Conservation (phyloP, 164 flowering plant genomes). For the Piper longum region DNA sequence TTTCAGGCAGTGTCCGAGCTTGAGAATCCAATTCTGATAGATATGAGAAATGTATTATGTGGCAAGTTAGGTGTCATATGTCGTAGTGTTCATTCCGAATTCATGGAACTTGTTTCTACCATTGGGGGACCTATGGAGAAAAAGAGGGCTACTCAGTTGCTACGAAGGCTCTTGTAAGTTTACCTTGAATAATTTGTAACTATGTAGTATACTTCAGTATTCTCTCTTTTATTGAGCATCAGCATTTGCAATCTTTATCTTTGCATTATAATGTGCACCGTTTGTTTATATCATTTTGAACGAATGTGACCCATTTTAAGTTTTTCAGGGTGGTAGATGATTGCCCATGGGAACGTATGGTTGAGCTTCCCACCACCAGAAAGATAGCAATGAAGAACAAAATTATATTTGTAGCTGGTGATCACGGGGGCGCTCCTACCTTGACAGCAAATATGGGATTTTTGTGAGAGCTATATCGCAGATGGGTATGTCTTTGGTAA, state of each 20-base stretch:
- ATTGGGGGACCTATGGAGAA: slow-evolving; percentile 78
- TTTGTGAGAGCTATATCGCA: slow-evolving; percentile 81
- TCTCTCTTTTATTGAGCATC: neutral
- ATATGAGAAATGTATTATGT: slow-evolving; percentile 23
- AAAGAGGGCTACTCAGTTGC: slow-evolving; percentile 46
- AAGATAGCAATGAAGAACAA: slow-evolving; percentile 79
- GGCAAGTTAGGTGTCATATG: slow-evolving; percentile 62
- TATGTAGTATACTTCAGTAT: neutral
- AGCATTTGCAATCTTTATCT: neutral
- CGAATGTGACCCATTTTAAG: neutral
- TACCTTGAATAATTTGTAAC: neutral
- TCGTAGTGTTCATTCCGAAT: slow-evolving; percentile 53
- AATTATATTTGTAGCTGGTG: slow-evolving; percentile 82
- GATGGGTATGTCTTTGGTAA: slow-evolving; percentile 75
- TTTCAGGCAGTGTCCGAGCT: slow-evolving; percentile 62
- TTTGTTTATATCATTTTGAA: neutral
- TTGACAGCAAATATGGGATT: slow-evolving; percentile 88
- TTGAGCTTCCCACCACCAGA: slow-evolving; percentile 67
- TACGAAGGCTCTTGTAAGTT: slow-evolving; percentile 49
- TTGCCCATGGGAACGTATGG: slow-evolving; percentile 60
- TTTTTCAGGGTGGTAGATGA: slow-evolving; percentile 62
- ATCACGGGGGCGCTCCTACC: slow-evolving; percentile 65
- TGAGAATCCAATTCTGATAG: slow-evolving; percentile 46
- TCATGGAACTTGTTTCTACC: slow-evolving; percentile 63
- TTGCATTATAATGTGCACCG: neutral